These are phyloP conservation scores for Solanum boliviense DNA, from an alignment of 257 asterid genomes.

Conservation along the genomic window DNA sequence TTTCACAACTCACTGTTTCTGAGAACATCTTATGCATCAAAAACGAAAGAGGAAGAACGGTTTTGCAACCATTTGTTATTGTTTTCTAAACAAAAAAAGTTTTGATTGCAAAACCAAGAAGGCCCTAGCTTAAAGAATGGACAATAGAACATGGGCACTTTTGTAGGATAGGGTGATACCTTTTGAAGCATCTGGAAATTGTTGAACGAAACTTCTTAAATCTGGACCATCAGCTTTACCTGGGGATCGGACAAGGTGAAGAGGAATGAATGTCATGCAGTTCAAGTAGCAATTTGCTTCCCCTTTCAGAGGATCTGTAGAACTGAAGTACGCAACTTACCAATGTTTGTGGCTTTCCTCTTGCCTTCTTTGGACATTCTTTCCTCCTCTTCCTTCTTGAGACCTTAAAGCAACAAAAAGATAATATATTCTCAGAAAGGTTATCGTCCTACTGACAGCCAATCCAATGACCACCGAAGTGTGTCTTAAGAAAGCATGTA, in stretches of 20 bases:
- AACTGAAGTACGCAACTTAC: constrained; percentile 25
- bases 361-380: constrained; percentile 46
- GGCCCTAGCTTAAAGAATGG: background rate
- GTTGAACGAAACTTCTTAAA: constrained; percentile 55
- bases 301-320: background rate
- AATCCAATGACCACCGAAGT: background rate
- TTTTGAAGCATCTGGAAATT: constrained; percentile 60
- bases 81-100: background rate
- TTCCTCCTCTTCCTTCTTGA: constrained; percentile 89
- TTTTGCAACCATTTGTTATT: background rate
- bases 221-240: constrained; percentile 77
- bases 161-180: constrained; percentile 26
- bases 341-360: constrained; percentile 29
- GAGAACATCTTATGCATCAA: background rate
- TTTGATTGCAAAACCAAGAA: background rate
- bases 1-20: background rate
- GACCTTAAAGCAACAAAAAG: constrained; percentile 33
- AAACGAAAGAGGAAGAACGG: background rate
- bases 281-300: background rate
- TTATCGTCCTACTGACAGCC: background rate
- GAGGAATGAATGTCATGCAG: background rate
- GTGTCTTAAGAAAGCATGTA: background rate
- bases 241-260: background rate
- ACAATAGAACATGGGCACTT: background rate
- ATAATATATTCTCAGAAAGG: background rate